phyloP scores from a whole-genome alignment of 78 protist species.

The Dictyostelium citrinum region DNA sequence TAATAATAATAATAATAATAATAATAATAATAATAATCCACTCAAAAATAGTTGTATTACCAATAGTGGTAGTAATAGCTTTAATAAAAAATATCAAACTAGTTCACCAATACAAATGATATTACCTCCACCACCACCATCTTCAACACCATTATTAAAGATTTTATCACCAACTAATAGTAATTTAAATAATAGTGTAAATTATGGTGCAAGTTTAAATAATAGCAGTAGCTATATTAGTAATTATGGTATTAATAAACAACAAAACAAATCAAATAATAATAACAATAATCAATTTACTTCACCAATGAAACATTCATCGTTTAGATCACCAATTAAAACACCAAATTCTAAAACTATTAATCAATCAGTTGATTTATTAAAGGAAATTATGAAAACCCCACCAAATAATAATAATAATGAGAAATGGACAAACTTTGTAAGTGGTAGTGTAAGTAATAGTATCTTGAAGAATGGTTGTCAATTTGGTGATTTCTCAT shows the following conservation, averaged over 20 bases:
- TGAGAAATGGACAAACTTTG: background rate
- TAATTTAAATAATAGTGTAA: background rate
- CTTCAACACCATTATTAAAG: constrained; percentile 41
- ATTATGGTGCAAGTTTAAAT: background rate
- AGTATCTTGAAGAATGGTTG: background rate
- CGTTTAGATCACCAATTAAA: constrained; percentile 4
- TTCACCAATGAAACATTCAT: background rate
- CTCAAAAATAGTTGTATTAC: background rate
- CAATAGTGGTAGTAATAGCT: background rate
- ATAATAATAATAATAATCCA: background rate
- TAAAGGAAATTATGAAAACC: constrained; percentile 26
- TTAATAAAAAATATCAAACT: background rate
- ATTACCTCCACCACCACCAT: constrained; percentile 65
- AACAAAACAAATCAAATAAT: background rate
- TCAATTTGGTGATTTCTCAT: constrained; percentile 19
- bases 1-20: too few relatives aligned
- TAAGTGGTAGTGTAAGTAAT: background rate
- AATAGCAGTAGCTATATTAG: background rate
- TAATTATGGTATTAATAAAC: background rate
- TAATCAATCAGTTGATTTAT: constrained; percentile 13
- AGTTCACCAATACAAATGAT: constrained; percentile 17
- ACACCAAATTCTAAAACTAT: constrained; percentile 2
- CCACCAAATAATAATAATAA: constrained; percentile 7
- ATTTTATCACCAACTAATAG: constrained; percentile 25
- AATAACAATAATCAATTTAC: background rate